phyloP scores from a whole-genome alignment of 2,329 filamentous ascomycete genomes.

The Parastagonospora nodorum region DNA sequence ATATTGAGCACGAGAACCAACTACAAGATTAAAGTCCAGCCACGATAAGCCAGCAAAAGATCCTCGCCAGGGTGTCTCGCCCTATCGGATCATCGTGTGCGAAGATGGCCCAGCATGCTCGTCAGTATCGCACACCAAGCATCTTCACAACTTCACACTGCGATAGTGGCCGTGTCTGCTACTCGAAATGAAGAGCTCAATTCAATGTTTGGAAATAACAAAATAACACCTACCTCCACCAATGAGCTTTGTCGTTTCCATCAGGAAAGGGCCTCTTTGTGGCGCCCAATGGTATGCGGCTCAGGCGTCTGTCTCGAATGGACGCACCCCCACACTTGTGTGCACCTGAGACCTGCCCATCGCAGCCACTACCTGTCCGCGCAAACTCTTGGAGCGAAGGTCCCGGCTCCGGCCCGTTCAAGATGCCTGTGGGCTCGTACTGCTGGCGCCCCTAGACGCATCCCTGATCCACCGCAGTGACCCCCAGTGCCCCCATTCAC shows the following conservation, averaged over 20 bases:
- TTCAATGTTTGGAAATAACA: background rate
- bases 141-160: background rate
- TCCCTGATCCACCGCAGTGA: conserved; percentile 33
- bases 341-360: conserved; percentile 37
- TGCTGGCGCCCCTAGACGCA: conserved; percentile 28
- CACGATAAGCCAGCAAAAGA: conserved; percentile 24
- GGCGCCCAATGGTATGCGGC: conserved; percentile 31
- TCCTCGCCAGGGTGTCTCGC: conserved; percentile 27
- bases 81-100: background rate
- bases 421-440: conserved; percentile 20
- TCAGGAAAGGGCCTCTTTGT: conserved; percentile 10
- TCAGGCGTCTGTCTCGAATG: conserved; percentile 29
- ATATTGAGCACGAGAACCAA: conserved; percentile 19
- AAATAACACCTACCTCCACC: conserved; percentile 3
- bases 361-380: conserved; percentile 34
- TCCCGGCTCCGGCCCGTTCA: conserved; percentile 33
- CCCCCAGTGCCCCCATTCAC: conserved; percentile 30
- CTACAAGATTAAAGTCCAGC: conserved; percentile 15
- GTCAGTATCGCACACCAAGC: background rate
- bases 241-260: conserved; percentile 12
- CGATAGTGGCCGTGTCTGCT: background rate
- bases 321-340: conserved; percentile 37
- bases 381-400: conserved; percentile 29
- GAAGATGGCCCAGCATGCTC: background rate
- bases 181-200: background rate